phyloP scores from a whole-genome alignment of 345 rosid genomes.

The Brassica rapa region DNA sequence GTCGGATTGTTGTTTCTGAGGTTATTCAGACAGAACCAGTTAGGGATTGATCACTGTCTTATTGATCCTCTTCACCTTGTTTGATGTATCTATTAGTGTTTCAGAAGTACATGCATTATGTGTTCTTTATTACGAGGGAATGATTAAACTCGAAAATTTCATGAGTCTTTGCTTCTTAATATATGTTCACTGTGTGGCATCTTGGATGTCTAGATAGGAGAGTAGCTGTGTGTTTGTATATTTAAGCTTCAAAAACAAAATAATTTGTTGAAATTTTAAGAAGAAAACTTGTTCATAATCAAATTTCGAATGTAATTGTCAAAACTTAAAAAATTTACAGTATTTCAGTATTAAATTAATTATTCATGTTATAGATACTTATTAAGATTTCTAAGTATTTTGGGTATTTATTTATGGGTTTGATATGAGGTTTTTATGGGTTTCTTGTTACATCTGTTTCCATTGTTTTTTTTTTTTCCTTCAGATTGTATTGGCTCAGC shows the following conservation, averaged over 20 bases:
- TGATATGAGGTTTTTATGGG: too few relatives aligned
- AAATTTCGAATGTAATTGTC: background rate
- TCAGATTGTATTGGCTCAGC: conserved; percentile 98
- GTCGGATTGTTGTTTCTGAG: conserved; percentile 6
- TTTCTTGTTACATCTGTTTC: background rate
- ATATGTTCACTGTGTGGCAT: background rate
- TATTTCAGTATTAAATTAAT: background rate
- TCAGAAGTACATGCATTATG: background rate
- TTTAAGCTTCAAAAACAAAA: background rate
- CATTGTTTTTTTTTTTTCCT: background rate
- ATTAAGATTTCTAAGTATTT: too few relatives aligned
- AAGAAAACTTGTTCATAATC: background rate
- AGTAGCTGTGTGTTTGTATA: background rate
- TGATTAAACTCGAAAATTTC: background rate
- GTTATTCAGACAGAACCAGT: background rate
- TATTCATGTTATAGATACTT: too few relatives aligned
- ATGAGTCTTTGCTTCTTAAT: background rate
- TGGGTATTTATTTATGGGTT: too few relatives aligned
- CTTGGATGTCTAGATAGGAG: background rate
- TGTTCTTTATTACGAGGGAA: background rate
- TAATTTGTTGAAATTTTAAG: background rate
- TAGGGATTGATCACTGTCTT: background rate
- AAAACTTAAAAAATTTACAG: background rate
- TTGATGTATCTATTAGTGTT: conserved; percentile 17
- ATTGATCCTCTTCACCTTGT: background rate